These are phyloP conservation scores for Podochytrium sp. DNA, from an alignment of 192 early-diverging fungal genomes.

Conservation along the genomic window DNA sequence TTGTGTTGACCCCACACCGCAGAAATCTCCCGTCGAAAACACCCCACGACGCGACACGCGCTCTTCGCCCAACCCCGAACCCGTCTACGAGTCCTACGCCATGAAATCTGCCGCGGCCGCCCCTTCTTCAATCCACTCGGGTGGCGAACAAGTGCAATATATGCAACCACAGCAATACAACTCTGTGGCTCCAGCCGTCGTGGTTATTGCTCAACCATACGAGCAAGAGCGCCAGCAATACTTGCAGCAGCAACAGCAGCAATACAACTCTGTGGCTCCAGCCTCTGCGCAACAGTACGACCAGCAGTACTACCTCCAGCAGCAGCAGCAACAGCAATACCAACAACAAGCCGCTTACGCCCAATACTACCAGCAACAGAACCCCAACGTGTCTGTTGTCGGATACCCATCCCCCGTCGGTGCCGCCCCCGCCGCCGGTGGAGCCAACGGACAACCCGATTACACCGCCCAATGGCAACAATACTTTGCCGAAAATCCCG, in stretches of 20 bases:
- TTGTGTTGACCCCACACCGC: too few species aligned
- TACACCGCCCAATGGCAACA: conserved; percentile 28
- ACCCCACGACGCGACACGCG: background rate
- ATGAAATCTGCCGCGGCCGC: background rate
- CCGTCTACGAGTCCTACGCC: background rate
- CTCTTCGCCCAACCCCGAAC: background rate
- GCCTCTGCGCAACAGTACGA: background rate
- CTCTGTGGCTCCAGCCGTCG: background rate
- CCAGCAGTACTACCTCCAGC: conserved; percentile 2
- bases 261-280: background rate
- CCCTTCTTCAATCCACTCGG: too few species aligned
- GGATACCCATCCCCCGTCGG: too few species aligned
- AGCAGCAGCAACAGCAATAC: conserved; percentile 13
- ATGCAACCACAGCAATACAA: conserved; percentile 1
- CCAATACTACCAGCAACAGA: background rate
- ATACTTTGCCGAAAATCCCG: conserved; percentile 29
- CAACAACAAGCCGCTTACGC: background rate
- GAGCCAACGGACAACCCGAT: conserved; percentile 10
- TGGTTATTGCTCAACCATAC: background rate
- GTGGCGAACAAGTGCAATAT: background rate
- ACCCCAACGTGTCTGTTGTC: background rate
- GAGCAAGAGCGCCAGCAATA: background rate
- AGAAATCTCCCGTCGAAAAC: too few species aligned
- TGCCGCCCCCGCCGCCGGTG: too few species aligned
- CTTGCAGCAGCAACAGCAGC: background rate